Percentiles rank a stretch among this genome's conserved stretches.
Conservation (phyloP, 2,329 filamentous ascomycete species). For the Colletotrichum lupini region DNA sequence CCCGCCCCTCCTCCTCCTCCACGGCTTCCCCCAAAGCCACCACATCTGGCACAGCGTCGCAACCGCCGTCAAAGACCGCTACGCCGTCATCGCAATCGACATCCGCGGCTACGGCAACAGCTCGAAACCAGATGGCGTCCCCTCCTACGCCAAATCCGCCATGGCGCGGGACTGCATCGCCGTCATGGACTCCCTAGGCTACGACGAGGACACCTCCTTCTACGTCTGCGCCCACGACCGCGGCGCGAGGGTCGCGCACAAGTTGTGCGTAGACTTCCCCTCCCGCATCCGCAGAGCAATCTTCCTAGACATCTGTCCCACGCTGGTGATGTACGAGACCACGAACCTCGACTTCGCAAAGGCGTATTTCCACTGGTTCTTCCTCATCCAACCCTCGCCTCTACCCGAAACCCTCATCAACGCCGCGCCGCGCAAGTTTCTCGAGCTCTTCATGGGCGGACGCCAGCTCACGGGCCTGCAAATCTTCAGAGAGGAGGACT, state of each 20-base stretch:
- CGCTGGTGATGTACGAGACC: slow-evolving; percentile 62
- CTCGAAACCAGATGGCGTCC: slow-evolving; percentile 53
- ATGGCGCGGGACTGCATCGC: slow-evolving; percentile 60
- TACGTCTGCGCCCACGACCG: slow-evolving; percentile 67
- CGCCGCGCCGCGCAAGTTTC: slow-evolving; percentile 50
- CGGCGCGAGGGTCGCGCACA: slow-evolving; percentile 66
- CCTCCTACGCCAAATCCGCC: slow-evolving; percentile 57
- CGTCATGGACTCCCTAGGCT: slow-evolving; percentile 57
- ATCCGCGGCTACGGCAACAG: slow-evolving; percentile 64
- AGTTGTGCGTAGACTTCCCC: slow-evolving; percentile 60
- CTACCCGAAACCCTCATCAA: slow-evolving; percentile 62
- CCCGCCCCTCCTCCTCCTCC: slow-evolving; percentile 57
- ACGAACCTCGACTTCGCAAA: slow-evolving; percentile 55
- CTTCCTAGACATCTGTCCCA: slow-evolving; percentile 65
- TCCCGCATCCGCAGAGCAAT: slow-evolving; percentile 53
- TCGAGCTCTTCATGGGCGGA: slow-evolving; percentile 54
- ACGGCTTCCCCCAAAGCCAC: slow-evolving; percentile 64
- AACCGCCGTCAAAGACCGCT: slow-evolving; percentile 49
- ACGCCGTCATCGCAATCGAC: slow-evolving; percentile 58
- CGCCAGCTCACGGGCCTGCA: slow-evolving; percentile 47
- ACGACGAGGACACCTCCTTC: slow-evolving; percentile 45
- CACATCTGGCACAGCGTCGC: slow-evolving; percentile 63
- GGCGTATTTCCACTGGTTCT: slow-evolving; percentile 69
- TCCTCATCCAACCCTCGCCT: slow-evolving; percentile 63
- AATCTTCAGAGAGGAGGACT: slow-evolving; percentile 47